Evolutionary conservation across 1,139 yeast species (phyloP).

Genomic region (Debaryomyces subglobosus): DNA sequence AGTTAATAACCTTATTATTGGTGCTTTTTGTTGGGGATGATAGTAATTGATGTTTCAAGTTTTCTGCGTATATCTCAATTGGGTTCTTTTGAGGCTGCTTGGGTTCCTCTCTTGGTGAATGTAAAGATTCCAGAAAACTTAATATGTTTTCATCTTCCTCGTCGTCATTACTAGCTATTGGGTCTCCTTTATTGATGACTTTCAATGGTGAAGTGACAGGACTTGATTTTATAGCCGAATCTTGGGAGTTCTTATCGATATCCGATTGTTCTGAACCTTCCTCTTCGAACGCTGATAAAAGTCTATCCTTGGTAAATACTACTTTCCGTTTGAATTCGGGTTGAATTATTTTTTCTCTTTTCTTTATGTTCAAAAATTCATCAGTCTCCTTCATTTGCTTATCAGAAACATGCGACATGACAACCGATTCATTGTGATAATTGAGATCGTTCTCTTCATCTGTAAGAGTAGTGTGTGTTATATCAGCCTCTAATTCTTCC

Average conservation of each 20-base stretch:
- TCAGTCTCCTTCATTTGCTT: constrained; percentile 39
- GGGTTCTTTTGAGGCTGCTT: constrained; percentile 26
- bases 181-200: constrained; percentile 8
- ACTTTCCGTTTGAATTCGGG: constrained; percentile 36
- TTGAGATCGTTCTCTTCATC: constrained; percentile 46
- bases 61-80: constrained; percentile 40
- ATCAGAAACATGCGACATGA: constrained; percentile 17
- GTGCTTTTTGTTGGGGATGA: constrained; percentile 26
- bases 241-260: constrained; percentile 15
- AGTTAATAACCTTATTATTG: not conserved
- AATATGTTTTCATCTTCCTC: constrained; percentile 23
- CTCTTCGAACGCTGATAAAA: constrained; percentile 38
- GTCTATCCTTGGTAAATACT: constrained; percentile 34
- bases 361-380: constrained; percentile 40
- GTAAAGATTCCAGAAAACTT: constrained; percentile 13
- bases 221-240: constrained; percentile 21
- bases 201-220: constrained; percentile 43
- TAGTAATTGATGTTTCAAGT: constrained; percentile 27
- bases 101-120: not conserved
- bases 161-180: constrained; percentile 10
- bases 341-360: constrained; percentile 35
- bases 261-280: constrained; percentile 26
- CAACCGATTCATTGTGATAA: constrained; percentile 23
- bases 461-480: constrained; percentile 38
- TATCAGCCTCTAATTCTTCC: constrained; percentile 35